phyloP scores from a whole-genome alignment of 1,284 basidiomycete species.

The Cryptococcus sp. region DNA sequence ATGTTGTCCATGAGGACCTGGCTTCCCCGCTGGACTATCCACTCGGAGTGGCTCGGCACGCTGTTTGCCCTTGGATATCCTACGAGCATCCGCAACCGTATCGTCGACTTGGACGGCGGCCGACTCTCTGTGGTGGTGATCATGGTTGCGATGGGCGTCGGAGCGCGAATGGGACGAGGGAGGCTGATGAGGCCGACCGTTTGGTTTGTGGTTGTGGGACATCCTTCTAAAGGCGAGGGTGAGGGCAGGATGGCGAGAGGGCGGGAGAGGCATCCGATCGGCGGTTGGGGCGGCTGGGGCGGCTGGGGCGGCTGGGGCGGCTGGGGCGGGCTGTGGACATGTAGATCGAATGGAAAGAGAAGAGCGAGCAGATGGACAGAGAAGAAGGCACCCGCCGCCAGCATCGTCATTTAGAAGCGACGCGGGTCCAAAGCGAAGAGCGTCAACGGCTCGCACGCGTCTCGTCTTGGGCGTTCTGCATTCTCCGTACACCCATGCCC shows the following conservation, averaged over 20 bases:
- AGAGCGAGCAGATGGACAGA: too few species aligned
- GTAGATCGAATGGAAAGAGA: too few species aligned
- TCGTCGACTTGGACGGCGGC: slow-evolving; percentile 3
- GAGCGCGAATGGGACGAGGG: slow-evolving; percentile 5
- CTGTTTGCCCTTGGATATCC: slow-evolving; percentile 20
- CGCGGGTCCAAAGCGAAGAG: too few species aligned
- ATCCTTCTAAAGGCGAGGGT: slow-evolving; percentile 1
- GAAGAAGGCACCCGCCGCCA: too few species aligned
- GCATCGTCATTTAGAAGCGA: not conserved
- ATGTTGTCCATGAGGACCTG: not conserved
- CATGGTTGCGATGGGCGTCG: not conserved
- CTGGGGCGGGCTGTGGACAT: too few species aligned
- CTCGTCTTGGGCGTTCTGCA: not conserved
- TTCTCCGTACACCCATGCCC: too few species aligned
- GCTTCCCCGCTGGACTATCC: not conserved
- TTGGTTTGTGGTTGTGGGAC: slow-evolving; percentile 8
- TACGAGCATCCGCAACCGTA: slow-evolving; percentile 1
- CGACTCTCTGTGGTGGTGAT: not conserved
- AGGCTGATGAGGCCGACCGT: slow-evolving; percentile 1
- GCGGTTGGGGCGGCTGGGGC: too few species aligned
- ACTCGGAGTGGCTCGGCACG: slow-evolving; percentile 13
- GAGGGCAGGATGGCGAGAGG: not conserved
- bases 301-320: too few species aligned
- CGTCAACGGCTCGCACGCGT: too few species aligned
- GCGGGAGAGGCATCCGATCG: too few species aligned